Percentiles rank a stretch among this genome's conserved stretches.
phyloP scores from a whole-genome alignment of 2,329 filamentous ascomycete genomes.

The Aspergillus awamori region DNA sequence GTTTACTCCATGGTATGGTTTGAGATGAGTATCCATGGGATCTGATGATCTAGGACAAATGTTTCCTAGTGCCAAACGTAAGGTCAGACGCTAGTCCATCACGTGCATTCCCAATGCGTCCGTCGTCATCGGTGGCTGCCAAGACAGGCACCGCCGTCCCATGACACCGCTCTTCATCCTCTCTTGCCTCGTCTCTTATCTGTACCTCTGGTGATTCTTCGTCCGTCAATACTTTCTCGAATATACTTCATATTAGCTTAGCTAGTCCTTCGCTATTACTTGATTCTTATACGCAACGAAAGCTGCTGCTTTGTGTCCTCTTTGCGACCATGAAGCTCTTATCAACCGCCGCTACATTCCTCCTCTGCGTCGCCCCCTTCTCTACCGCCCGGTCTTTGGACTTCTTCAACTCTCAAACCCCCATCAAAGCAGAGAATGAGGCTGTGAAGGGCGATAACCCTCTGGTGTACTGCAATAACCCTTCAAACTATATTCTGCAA shows the following conservation, averaged over 20 bases:
- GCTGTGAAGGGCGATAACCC: constrained; percentile 85
- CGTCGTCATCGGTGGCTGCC: constrained; percentile 7
- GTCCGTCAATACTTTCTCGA: neutral
- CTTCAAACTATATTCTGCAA: constrained; percentile 68
- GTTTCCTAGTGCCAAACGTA: neutral
- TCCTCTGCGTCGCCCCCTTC: constrained; percentile 50
- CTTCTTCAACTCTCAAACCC: constrained; percentile 55
- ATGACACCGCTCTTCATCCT: constrained; percentile 20
- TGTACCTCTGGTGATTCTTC: neutral
- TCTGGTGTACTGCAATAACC: constrained; percentile 74
- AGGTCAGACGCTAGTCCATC: constrained; percentile 2
- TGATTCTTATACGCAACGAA: neutral
- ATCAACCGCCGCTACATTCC: constrained; percentile 37
- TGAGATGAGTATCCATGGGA: neutral
- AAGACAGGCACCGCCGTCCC: constrained; percentile 13
- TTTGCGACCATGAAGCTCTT: constrained; percentile 45
- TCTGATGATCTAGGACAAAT: neutral
- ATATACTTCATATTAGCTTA: neutral
- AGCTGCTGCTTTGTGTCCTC: neutral
- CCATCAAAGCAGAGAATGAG: constrained; percentile 54
- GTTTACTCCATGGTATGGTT: neutral
- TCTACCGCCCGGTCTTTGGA: constrained; percentile 49
- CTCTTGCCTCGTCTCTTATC: neutral
- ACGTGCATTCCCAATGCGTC: constrained; percentile 7
- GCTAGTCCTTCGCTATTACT: neutral